Conservation (phyloP, 371 early-diverging fungal species). For the Rhizopus arrhizus region DNA sequence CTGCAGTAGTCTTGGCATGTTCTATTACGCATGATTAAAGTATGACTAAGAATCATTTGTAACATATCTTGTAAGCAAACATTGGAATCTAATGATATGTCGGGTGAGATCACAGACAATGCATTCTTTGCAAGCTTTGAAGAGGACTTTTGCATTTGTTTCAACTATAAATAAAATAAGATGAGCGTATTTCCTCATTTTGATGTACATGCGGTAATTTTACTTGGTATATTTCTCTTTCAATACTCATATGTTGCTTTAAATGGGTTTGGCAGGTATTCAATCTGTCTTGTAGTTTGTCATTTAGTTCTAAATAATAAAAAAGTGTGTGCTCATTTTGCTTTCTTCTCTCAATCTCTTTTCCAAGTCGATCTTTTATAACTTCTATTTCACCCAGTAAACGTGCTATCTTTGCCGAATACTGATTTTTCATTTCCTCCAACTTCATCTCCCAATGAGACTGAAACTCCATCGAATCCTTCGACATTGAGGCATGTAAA, state of each 20-base stretch:
- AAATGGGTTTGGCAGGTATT: conserved; percentile 1
- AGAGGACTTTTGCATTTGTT: conserved; percentile 7
- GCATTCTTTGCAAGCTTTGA: conserved; percentile 10
- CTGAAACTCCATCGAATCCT: conserved; percentile 39
- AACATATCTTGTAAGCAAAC: background rate
- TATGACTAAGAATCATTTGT: background rate
- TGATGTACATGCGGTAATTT: background rate
- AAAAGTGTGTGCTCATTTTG: conserved; percentile 18
- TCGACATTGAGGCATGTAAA: conserved; percentile 37
- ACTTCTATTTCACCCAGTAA: conserved; percentile 40
- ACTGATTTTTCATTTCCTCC: conserved; percentile 19
- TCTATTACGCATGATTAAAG: no score
- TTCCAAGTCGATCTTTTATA: conserved; percentile 38
- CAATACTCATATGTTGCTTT: background rate
- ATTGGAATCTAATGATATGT: background rate
- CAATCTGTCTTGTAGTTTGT: background rate
- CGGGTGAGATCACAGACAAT: conserved; percentile 7
- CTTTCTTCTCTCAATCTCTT: conserved; percentile 38
- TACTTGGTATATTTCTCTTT: conserved; percentile 13
- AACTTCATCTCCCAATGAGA: conserved; percentile 39
- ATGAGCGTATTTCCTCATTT: background rate
- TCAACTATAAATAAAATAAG: conserved; percentile 3
- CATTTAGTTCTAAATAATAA: conserved; percentile 7
- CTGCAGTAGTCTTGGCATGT: no score
- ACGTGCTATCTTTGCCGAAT: conserved; percentile 13